Evolutionary conservation across 495 filamentous ascomycete species (phyloP), one percentile per base, ranked within the genome.

Genomic region (Evernia prunastri): DNA sequence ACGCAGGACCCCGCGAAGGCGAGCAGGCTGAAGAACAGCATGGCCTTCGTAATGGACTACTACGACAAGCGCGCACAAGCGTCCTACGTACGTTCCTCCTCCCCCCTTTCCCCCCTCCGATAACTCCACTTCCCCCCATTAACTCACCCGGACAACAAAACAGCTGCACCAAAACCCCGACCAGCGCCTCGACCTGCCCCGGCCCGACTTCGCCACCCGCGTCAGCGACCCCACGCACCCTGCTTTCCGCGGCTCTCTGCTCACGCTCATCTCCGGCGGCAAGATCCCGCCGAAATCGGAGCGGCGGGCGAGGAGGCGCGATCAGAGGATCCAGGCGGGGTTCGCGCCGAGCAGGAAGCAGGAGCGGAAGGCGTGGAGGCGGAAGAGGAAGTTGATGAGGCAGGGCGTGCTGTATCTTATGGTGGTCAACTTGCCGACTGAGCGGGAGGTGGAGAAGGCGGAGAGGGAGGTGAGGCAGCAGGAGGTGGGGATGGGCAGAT

Each of bases 1-100:
- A 63, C 68, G 20, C 27, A 67, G 25, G 66, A 69, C 20, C 73
- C 69, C 12, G 51, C 27, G n/a, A 54, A 33, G 29, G 29, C 13
- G 18, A 33, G n/a, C 5, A 33, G 20, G 5, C 6, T 33, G 15
- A 54, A 33, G 17, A 54, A 7, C 27, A 20, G 27, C 15, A 33
- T 20, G 51, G 17, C 13, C 0, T 54, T 54, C 17, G 27, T 54
- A 0, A 33, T 15, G 0, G 17, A 33, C 29, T 54, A 54, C 51
- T 54, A 54, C 29, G 51, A 54, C 6, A 33, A 33, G 15, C 51
- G 27, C 0, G 51, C 51, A 17, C 51, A 54, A 29, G 29, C 29
- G 0, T 33, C 27, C 3, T 54, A 54, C 8, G 51, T 54, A 33
- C 6, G 51, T 33, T 9, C 17, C 3, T 5, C 7, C 15, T 9